Conservation (phyloP, 148 eudicot genomes). For the Rhododendron kiyosumense region DNA sequence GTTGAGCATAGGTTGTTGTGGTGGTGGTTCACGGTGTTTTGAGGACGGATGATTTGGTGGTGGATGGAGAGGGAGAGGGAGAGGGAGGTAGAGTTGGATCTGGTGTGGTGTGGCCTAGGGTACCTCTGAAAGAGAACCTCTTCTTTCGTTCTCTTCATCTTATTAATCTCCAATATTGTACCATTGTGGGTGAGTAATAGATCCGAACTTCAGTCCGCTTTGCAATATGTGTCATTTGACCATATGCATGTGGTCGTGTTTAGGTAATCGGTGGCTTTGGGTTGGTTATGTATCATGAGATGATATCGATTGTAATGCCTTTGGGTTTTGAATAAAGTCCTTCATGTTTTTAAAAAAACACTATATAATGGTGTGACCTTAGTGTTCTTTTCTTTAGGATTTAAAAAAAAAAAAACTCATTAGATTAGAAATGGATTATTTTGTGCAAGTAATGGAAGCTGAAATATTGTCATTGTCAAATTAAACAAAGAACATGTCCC, state of each 20-base stretch:
- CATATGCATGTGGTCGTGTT: not conserved
- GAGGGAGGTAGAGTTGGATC: slow-evolving; percentile 18
- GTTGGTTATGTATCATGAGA: not conserved
- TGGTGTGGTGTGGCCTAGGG: slow-evolving; percentile 10
- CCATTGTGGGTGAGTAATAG: not conserved
- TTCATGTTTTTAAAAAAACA: not conserved
- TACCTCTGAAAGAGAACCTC: slow-evolving; percentile 41
- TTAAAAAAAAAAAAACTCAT: not conserved
- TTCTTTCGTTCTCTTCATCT: slow-evolving; percentile 20
- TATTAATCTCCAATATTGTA: not conserved
- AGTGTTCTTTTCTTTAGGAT: not conserved
- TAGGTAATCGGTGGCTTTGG: not conserved
- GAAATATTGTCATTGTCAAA: not conserved
- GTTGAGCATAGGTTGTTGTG: not conserved
- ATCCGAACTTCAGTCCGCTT: not conserved
- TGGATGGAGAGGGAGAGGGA: slow-evolving; percentile 22
- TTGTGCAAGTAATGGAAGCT: not conserved
- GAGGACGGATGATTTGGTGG: slow-evolving; percentile 23
- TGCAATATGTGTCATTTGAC: not conserved
- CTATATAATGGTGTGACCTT: not conserved
- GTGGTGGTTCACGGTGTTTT: slow-evolving; percentile 31
- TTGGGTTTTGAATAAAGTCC: not conserved
- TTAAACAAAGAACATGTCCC: too few relatives aligned
- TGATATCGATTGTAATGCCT: not conserved
- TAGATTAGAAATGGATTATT: not conserved